These are phyloP conservation scores for Pyricularia grisea DNA, from an alignment of 2,329 filamentous ascomycete species.

Conservation along the genomic window DNA sequence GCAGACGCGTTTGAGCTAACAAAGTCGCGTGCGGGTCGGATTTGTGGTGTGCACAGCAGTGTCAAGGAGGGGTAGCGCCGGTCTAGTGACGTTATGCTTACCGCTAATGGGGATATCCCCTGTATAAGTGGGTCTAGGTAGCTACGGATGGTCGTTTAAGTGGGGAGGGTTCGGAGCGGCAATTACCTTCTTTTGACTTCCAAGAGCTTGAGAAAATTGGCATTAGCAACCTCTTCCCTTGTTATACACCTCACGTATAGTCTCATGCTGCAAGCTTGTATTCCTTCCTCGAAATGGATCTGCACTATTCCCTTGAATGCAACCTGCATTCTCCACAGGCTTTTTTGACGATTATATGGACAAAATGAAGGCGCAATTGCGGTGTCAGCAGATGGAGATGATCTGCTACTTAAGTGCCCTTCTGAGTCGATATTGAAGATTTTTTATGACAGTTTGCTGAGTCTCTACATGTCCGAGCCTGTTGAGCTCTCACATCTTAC, in stretches of 20 bases:
- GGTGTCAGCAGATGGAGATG: neutral
- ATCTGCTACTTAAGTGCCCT: neutral
- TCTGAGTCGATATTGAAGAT: neutral
- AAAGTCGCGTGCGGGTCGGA: neutral
- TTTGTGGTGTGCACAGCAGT: neutral
- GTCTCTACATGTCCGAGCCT: neutral
- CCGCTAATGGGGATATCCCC: neutral
- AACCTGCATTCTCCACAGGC: neutral
- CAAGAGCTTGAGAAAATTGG: neutral
- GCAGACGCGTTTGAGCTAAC: neutral
- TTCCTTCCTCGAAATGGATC: neutral
- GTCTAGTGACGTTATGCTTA: neutral
- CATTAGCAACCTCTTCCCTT: neutral
- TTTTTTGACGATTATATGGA: neutral
- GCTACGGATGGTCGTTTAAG: neutral
- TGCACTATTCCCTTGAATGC: neutral
- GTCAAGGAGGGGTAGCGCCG: neutral
- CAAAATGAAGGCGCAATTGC: neutral
- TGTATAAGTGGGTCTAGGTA: neutral
- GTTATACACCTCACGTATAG: neutral
- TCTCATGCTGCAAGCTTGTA: neutral
- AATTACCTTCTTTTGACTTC: neutral
- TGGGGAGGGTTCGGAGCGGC: neutral
- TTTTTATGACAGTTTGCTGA: neutral
- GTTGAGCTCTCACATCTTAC: neutral